These are phyloP conservation scores for Candida nitratophila DNA, from an alignment of 805 yeast species.

Conservation along the genomic window DNA sequence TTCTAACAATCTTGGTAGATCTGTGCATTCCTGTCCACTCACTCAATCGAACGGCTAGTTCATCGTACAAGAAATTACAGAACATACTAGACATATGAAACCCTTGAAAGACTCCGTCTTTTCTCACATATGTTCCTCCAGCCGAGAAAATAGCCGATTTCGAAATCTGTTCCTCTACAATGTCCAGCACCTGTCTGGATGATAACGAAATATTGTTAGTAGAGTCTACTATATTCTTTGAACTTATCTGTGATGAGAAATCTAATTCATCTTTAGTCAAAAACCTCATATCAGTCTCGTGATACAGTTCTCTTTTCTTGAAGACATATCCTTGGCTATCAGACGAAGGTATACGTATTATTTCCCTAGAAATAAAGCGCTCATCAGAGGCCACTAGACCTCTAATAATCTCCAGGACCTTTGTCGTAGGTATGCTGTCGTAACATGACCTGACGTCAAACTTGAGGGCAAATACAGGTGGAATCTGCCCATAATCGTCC, in stretches of 20 bases:
- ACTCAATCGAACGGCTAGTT: constrained; percentile 31
- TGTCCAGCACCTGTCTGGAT: constrained; percentile 35
- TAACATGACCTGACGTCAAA: constrained; percentile 76
- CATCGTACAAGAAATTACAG: constrained; percentile 68
- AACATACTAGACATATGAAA: constrained; percentile 66
- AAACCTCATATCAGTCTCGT: neutral
- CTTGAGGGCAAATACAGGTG: constrained; percentile 45
- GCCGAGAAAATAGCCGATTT: constrained; percentile 38
- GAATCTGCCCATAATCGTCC: constrained; percentile 17
- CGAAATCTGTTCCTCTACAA: constrained; percentile 47
- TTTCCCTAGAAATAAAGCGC: neutral
- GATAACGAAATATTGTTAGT: constrained; percentile 29
- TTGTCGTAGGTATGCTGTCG: constrained; percentile 56
- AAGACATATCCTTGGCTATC: too few relatives aligned
- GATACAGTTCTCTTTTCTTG: too few relatives aligned
- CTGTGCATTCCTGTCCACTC: constrained; percentile 8
- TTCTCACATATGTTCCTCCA: constrained; percentile 36
- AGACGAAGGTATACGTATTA: too few relatives aligned
- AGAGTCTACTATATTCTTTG: constrained; percentile 15
- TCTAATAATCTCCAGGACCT: constrained; percentile 13
- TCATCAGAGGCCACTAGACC: constrained; percentile 5
- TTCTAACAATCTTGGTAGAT: constrained; percentile 41
- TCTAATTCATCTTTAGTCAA: too few relatives aligned
- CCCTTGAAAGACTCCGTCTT: constrained; percentile 79
- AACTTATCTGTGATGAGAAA: neutral